These are phyloP conservation scores for Solanum chacoense DNA, from an alignment of 305 asterid genomes.

Conservation along the genomic window DNA sequence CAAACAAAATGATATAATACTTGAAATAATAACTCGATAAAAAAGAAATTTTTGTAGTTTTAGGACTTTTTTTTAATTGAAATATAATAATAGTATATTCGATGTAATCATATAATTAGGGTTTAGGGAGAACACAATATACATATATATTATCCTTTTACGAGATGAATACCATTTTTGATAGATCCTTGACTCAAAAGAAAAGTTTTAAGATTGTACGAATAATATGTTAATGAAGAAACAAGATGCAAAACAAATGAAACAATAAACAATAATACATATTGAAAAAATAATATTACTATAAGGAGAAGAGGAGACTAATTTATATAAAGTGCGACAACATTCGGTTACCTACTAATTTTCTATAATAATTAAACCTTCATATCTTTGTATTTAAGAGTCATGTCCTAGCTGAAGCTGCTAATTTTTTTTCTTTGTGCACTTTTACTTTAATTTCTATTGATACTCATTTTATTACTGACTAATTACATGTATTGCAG, in stretches of 20 bases:
- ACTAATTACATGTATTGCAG: background rate
- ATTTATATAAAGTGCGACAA: background rate
- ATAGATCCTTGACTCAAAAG: background rate
- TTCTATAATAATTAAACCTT: background rate
- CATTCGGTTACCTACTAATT: background rate
- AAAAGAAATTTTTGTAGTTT: too few species aligned
- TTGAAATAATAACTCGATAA: too few species aligned
- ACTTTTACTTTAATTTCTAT: background rate
- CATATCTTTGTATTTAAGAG: background rate
- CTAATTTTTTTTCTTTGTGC: background rate
- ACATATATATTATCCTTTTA: background rate
- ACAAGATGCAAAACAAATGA: background rate
- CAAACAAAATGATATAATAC: background rate
- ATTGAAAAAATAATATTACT: background rate
- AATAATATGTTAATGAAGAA: background rate
- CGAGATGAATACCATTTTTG: background rate
- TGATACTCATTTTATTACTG: background rate
- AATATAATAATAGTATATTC: background rate
- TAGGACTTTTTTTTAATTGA: background rate
- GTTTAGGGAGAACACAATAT: background rate
- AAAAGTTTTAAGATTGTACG: background rate
- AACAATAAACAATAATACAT: background rate
- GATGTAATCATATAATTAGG: background rate
- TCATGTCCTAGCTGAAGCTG: background rate
- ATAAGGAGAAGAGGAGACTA: background rate